Conservation (phyloP, 176 grass and related monocot species). For the Carex kokanica region DNA sequence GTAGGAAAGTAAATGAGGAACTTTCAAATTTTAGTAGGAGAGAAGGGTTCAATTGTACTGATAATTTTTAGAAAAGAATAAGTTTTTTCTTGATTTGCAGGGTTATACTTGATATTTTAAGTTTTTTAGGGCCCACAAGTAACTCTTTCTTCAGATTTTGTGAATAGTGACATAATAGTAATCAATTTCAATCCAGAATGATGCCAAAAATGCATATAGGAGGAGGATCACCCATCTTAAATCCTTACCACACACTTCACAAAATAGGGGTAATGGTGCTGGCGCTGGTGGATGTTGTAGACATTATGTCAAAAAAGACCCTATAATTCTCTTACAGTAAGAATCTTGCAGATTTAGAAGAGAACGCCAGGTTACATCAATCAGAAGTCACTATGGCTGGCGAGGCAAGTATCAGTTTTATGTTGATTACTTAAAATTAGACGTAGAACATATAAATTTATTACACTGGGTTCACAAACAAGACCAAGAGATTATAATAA, state of each 20-base stretch:
- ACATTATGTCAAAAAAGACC: constrained; percentile 59
- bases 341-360: constrained; percentile 75
- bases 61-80: too few relatives aligned
- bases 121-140: neutral
- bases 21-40: too few relatives aligned
- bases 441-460: neutral
- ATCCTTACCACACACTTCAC: constrained; percentile 26
- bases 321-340: constrained; percentile 44
- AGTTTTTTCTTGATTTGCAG: too few relatives aligned
- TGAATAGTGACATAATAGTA: constrained; percentile 1
- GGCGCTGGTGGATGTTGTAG: constrained; percentile 49
- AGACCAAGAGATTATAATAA: neutral
- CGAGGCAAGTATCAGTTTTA: constrained; percentile 42
- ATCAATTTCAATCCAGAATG: constrained; percentile 55
- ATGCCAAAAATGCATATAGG: constrained; percentile 69
- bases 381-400: constrained; percentile 52
- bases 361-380: constrained; percentile 83
- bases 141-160: constrained; percentile 12
- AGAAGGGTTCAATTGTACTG: too few relatives aligned
- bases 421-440: neutral
- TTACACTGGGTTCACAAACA: neutral
- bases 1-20: too few relatives aligned
- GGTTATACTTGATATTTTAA: neutral
- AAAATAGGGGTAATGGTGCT: constrained; percentile 20
- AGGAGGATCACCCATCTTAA: constrained; percentile 65